Base-by-base conservation (phyloP, 441 rosid genomes). In the Euphorbia celastroides region DNA sequence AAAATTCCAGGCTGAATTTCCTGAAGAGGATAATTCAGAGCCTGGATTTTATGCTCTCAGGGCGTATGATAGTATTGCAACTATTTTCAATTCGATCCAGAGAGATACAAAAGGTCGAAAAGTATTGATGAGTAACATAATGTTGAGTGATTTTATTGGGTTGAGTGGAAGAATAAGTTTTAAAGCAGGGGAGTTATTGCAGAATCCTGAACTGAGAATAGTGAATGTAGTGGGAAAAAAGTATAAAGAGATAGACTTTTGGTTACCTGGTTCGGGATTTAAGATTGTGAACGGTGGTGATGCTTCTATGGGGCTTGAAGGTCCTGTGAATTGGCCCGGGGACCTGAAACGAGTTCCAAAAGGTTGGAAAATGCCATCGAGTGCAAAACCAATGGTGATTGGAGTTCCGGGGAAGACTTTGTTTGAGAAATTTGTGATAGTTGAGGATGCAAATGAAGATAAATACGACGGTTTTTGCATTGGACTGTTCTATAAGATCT, bases 381-480 rank as follows among this genome's bases (percentile, higher is more conserved):
- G 44, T 22, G 28, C 23, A 2, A 74, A 69, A n/a, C 81, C 60
- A 5, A 42, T 84, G 80, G 66, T 8, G 17, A 83, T 86, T 22
- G 87, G 80, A 38, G 83, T 86, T 66, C 89, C 89, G 7, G 78
- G 57, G 0, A 70, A 60, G 20, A 80, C 85, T 1, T 9, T 77
- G 16, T 84, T 84, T 11, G 68, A 77, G 38, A 75, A 44, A 66
- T 84, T 84, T 46, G 85, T 81, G 20, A 77, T 51, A 71, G 80
- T 81, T 30, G 63, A 19, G 60, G 31, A 59, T 61, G 70, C 69
- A 12, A 55, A 51, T 3, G 64, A 70, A 50, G 56, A 46, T 9
- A 52, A 6, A 5, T 82, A 68, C 34, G 72, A 57, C 13, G 88
- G 92, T 23, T 87, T 77, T 56, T 83, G 89, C 75, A 75, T 87